These are phyloP conservation scores for Bidens hawaiensis DNA, from an alignment of 140 eudicot species.

Conservation along the genomic window DNA sequence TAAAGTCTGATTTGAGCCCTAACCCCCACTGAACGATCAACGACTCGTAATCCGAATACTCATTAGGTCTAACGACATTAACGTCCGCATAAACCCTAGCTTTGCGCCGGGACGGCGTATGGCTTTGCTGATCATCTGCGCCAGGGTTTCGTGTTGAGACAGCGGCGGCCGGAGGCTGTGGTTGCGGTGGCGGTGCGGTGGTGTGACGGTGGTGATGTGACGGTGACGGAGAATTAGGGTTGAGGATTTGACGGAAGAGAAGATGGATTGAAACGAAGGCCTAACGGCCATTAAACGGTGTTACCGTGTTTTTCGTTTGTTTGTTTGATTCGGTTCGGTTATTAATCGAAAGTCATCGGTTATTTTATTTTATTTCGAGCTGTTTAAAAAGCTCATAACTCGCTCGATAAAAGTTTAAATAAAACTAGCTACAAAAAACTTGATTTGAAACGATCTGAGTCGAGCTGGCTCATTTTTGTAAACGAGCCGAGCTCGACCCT, in stretches of 20 bases:
- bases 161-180: constrained; percentile 30
- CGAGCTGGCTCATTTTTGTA: too few relatives aligned
- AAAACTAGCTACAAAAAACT: too few relatives aligned
- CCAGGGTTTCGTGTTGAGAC: constrained; percentile 38
- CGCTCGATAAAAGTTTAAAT: too few relatives aligned
- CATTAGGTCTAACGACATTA: constrained; percentile 55
- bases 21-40: constrained; percentile 77
- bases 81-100: constrained; percentile 66
- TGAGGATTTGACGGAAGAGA: constrained; percentile 13
- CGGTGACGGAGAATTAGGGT: constrained; percentile 24
- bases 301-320: too few relatives aligned
- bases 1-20: neutral
- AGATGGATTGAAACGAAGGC: constrained; percentile 35
- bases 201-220: constrained; percentile 24
- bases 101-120: constrained; percentile 50
- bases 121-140: constrained; percentile 47
- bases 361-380: too few relatives aligned
- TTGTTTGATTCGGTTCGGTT: too few relatives aligned
- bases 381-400: too few relatives aligned
- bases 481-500: too few relatives aligned
- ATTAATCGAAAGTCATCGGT: too few relatives aligned
- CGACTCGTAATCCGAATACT: constrained; percentile 66
- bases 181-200: constrained; percentile 7
- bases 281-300: constrained; percentile 46
- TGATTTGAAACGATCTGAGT: too few relatives aligned